phyloP scores from a whole-genome alignment of 768 basidiomycete species.

The Xerocomellus intermedius region DNA sequence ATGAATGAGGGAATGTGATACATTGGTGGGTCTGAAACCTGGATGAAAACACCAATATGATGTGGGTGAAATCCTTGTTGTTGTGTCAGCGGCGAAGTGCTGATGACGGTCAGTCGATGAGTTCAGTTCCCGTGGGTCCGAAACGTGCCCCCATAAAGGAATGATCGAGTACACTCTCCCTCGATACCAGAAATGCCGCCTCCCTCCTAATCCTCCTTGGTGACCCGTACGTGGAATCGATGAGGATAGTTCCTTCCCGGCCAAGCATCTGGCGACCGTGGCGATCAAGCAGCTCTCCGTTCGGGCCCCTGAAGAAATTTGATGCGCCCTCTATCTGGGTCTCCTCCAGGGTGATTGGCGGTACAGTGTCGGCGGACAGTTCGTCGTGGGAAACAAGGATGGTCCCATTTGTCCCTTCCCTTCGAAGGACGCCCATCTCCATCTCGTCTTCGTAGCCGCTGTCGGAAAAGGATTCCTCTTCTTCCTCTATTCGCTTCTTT shows the following conservation, averaged over 20 bases:
- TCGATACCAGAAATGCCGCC: neutral
- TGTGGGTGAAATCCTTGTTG: neutral
- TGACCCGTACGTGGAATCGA: constrained; percentile 1
- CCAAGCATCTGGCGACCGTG: constrained; percentile 22
- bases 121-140: constrained; percentile 26
- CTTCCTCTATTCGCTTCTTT: neutral
- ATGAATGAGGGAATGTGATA: constrained; percentile 1
- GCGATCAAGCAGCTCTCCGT: constrained; percentile 20
- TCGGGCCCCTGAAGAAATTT: constrained; percentile 15
- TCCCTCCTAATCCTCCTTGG: constrained; percentile 6
- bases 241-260: constrained; percentile 21
- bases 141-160: constrained; percentile 8
- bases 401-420: constrained; percentile 6
- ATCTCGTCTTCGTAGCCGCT: constrained; percentile 22
- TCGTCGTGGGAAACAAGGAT: constrained; percentile 8
- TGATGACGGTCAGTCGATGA: constrained; percentile 12
- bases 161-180: neutral
- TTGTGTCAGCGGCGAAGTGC: neutral
- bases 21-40: neutral
- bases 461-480: constrained; percentile 3
- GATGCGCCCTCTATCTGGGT: neutral
- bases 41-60: neutral
- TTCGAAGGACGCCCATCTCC: constrained; percentile 9
- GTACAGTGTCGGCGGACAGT: neutral
- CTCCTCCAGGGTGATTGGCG: constrained; percentile 1